Base-by-base conservation (phyloP, 139 green algal species). In the Spirogloea muscicola region DNA sequence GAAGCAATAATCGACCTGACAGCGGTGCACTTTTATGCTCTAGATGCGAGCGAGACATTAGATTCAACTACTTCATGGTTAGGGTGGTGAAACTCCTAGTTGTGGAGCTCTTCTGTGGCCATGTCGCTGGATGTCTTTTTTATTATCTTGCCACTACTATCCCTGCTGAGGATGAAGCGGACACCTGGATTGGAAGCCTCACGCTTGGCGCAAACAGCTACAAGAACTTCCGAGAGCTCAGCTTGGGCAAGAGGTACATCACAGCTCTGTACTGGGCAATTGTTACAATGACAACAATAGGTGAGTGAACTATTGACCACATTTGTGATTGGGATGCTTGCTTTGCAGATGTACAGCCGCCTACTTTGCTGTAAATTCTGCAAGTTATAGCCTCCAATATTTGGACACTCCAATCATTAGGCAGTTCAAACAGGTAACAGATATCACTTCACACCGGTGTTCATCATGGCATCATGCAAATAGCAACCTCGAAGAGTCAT, bases 91-190 rank as follows among this genome's bases (percentile, higher is more conserved):
- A 51, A 49, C 58, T 76, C 29, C 36, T 63, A 4, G 21, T 65
- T 13, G 40, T 63, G 48, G 67, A 76, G 49, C 25, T 76, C 16
- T 76, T 68, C 42, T 34, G 27, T 39, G 66, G 49, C 2, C 67
- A 76, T 42, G 40, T 65, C 0, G 67, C 67, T 3, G 67, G 38
- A 25, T 76, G 67, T 42, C 33, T 76, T 33, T 76, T 76, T 49
- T 76, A 76, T 49, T 76, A 49, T 31, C 67, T 76, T n/a, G 67
- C 67, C 41, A 66, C 48, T 49, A 76, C 67, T 10, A 34, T 59
- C 37, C 66, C 66, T 2, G 31, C 52, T 1, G 37, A 34, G 39
- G 49, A 44, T 13, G 55, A 62, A 18, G 40, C 7, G 27, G 16
- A 44, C 46, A 67, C 67, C 3, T 76, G 67, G 67, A 69, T 76